A percentile compares a stretch with the other conserved stretches of the same genome.
Evolutionary conservation across 306 rosid species (phyloP).

Genomic region (Cicer judaicum): DNA sequence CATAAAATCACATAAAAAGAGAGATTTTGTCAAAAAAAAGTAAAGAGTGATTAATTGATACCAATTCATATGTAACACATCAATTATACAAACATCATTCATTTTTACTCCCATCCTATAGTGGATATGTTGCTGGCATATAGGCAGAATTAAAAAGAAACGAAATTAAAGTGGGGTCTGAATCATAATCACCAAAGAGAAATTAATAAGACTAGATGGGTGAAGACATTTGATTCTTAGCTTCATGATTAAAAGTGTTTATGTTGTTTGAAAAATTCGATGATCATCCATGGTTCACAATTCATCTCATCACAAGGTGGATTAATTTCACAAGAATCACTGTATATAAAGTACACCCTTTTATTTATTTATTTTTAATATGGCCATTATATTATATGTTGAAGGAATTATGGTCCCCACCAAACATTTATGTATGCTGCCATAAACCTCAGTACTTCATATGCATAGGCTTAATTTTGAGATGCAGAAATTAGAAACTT

Average conservation of each 20-base stretch:
- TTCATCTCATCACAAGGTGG: constrained; percentile 41
- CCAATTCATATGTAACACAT: neutral
- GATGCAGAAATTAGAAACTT: constrained; percentile 30
- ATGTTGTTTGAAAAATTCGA: constrained; percentile 44
- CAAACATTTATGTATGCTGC: constrained; percentile 22
- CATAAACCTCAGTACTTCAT: constrained; percentile 8
- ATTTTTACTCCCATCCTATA: neutral
- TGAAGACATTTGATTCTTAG: constrained; percentile 52
- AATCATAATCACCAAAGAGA: constrained; percentile 64
- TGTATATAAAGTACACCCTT: constrained; percentile 24
- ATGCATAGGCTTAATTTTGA: constrained; percentile 35
- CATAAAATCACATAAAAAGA: neutral
- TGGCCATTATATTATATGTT: constrained; percentile 38
- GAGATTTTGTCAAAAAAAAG: neutral
- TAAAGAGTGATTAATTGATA: neutral
- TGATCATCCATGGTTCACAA: constrained; percentile 46
- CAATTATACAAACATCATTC: constrained; percentile 2
- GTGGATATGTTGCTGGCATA: constrained; percentile 61
- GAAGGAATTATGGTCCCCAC: constrained; percentile 34
- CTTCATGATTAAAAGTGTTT: constrained; percentile 50
- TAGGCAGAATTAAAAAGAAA: constrained; percentile 36
- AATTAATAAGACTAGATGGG: constrained; percentile 58
- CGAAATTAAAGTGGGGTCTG: constrained; percentile 58
- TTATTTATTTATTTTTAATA: constrained; percentile 9
- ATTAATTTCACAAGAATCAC: constrained; percentile 39